Evolutionary conservation across 2,329 filamentous ascomycete species (phyloP), one percentile per base, ranked within the genome.

Genomic region (Acrocalymma vagum): DNA sequence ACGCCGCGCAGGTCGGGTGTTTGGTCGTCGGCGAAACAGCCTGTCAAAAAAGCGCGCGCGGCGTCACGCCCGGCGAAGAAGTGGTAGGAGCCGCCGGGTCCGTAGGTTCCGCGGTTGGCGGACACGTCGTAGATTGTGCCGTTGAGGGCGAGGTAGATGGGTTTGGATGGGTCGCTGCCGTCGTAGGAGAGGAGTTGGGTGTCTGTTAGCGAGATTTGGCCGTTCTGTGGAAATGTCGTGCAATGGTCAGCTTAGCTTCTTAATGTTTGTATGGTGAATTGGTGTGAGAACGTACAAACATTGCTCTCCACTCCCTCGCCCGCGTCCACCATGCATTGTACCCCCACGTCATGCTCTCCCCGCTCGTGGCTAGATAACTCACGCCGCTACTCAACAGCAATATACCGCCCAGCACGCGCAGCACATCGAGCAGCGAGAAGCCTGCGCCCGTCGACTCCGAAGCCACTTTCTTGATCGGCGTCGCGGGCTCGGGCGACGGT

Each of bases 71-170:
- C 94, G 0, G 91, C 83, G 70, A 99, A 96, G 73, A 87, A 86
- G 61, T 85, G 80, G 77, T 99, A 99, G 24, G 84, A 84, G 4
- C 92, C 94, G 18, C 90, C 91, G 0, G 92, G 80, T 70, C 56
- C 82, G 78, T 79, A 79, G 40, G 67, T 70, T 2, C 43, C 24
- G 8, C 67, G 69, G 38, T 84, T 85, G 20, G 79, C 72, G n/a
- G 82, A 82, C 26, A 95, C 90, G 70, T 95, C 90, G 78, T 87
- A 94, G 72, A 95, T 88, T 42, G 84, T 88, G 62, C 88, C 86
- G 75, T 94, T 93, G 61, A 99, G 84, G 49, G 91, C 90, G 40
- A 99, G 81, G 75, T 96, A 95, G 67, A 97, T 83, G 6, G 94
- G 94, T 45, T 87, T 84, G 6, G 72, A 69, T 8, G 84, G 76